Conservation (phyloP, 2,329 filamentous ascomycete species). For the Ceratocystiopsis sp. region DNA sequence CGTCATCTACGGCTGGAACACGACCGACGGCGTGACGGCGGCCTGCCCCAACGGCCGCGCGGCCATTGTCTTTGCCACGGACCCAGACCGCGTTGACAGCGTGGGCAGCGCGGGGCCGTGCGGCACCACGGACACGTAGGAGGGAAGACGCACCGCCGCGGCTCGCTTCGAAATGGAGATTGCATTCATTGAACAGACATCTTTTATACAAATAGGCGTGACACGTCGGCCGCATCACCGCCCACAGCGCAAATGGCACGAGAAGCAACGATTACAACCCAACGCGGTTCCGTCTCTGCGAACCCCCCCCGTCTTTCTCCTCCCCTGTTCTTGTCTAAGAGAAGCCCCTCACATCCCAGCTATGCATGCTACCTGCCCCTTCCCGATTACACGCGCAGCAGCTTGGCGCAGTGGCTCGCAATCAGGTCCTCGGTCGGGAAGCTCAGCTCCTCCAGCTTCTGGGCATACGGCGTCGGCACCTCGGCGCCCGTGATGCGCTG, state of each 20-base stretch:
- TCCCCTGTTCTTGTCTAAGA: too few species aligned
- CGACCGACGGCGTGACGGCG: background rate
- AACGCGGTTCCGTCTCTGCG: too few species aligned
- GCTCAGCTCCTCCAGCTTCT: constrained; percentile 81
- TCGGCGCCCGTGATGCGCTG: constrained; percentile 92
- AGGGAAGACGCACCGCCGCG: background rate
- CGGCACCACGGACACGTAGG: background rate
- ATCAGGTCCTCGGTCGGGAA: constrained; percentile 89
- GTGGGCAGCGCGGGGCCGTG: constrained; percentile 7
- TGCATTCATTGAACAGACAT: too few species aligned
- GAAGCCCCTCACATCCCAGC: too few species aligned
- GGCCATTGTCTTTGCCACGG: constrained; percentile 1
- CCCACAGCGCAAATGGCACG: too few species aligned
- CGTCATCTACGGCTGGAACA: constrained; percentile 7
- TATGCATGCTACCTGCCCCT: too few species aligned
- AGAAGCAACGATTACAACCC: too few species aligned
- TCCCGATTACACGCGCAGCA: constrained; percentile 44
- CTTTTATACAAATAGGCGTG: too few species aligned
- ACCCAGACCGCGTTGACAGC: background rate
- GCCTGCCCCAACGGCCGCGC: constrained; percentile 5
- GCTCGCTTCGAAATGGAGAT: too few species aligned
- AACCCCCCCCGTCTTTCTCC: too few species aligned
- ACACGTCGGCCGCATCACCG: too few species aligned
- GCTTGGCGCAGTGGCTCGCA: constrained; percentile 73
- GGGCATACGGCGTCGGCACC: constrained; percentile 89